Evolutionary conservation across 176 grass and related monocot genomes (phyloP), one percentile per base, ranked within the genome.

Genomic region (Thalia dealbata): DNA sequence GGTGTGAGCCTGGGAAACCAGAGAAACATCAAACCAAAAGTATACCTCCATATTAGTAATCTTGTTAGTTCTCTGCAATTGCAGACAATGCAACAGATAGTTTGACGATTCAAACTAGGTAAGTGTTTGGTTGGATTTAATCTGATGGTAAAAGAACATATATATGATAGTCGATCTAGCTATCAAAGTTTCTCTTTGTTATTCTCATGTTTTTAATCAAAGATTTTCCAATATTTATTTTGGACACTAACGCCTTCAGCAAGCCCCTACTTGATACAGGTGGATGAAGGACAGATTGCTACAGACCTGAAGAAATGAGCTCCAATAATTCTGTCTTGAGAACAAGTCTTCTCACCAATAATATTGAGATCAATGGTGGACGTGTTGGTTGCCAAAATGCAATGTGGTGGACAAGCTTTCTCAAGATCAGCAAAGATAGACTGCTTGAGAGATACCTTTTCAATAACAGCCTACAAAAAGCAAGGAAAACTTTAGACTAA

Each of bases 301-400:
- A 67, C 83, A 14, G 59, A 99, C 95, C 95, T 99, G 85, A 99
- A 99, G 82, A 99, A 99, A 86, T 99, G 95, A 75, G 95, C 90
- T 74, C 95, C 95, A 46, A 93, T 79, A 80, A 99, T 93, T 56
- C 95, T 82, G 32, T 99, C 85, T 85, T 93, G 95, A 72, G 90
- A 86, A 59, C 74, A 73, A 78, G 90, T 99, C 83, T 83, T 92
- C 76, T 90, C 83, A 22, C 95, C 95, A 59, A 99, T 65, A 79
- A 93, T 79, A 86, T 93, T 86, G 67, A 99, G 82, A 85, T 99
- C 81, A 25, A 99, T 99, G 41, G 95, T 99, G 54, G 95, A 99
- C 44, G 95, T 99, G 81, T 99, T 99, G 42, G 85, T 83, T 69
- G 95, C 95, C 80, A 99, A 84, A 83, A 99, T 93, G 83, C 95